Base-by-base conservation (phyloP, 495 filamentous ascomycete genomes). In the Sabuloglossum arenarium region DNA sequence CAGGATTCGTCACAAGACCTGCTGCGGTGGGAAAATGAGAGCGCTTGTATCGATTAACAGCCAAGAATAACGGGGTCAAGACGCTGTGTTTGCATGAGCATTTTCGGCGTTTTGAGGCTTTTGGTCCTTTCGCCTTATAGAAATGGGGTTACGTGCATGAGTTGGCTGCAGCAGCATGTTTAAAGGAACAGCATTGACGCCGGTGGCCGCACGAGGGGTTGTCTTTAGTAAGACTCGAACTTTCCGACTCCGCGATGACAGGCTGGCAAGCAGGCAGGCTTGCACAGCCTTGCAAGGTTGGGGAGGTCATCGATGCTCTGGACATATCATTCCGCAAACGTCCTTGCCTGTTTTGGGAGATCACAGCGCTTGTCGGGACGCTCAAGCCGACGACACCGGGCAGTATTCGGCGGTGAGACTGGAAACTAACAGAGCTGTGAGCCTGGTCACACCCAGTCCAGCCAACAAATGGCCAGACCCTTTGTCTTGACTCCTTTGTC, bases 381-480 rank as follows among this genome's bases (percentile, higher is more conserved):
- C 8, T 8, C 21, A n/a, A 47, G 5, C 19, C 24, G 45, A 23
- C 6, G 4, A n/a, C 9, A n/a, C n/a, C 21, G 23, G 45, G 45
- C 45, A 47, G 45, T 47, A 47, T 47, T 47, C 45, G 45, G 45
- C 45, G 45, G 45, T 47, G 45, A 47, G 45, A 47, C 34, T n/a
- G n/a, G n/a, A n/a, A n/a, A 39, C 34, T 8, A 39, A 39, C 34
- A 39, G 34, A 16, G 34, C 8, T 8, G 16, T 39, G 16, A 39
- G n/a, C n/a, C n/a, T n/a, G n/a, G n/a, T n/a, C n/a, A n/a, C n/a
- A n/a, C n/a, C n/a, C n/a, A n/a, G n/a, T n/a, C n/a, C n/a, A n/a
- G n/a, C n/a, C n/a, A n/a, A n/a, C n/a, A n/a, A n/a, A n/a, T n/a
- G n/a, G n/a, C n/a, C n/a, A n/a, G n/a, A n/a, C n/a, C n/a, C n/a